These are phyloP conservation scores for Rubia tinctorum DNA, from an alignment of 305 asterid genomes.

Conservation along the genomic window DNA sequence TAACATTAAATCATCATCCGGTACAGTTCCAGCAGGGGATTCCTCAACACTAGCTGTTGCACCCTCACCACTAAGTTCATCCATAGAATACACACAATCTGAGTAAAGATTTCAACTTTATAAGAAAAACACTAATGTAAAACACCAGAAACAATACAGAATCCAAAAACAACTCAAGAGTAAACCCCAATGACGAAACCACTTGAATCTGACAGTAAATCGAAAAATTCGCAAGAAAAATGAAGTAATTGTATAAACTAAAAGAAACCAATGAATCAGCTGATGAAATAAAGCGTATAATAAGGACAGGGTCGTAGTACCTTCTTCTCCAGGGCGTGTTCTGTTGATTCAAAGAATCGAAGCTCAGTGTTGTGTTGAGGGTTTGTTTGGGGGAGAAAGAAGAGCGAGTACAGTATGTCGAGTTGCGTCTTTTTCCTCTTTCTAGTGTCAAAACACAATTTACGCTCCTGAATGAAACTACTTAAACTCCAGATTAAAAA, in stretches of 20 bases:
- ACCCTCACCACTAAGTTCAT: conserved; percentile 52
- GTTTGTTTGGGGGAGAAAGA: conserved; percentile 20
- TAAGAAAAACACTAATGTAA: conserved; percentile 13
- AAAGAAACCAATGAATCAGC: conserved; percentile 17
- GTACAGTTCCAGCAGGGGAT: conserved; percentile 33
- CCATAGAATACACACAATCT: conserved; percentile 55
- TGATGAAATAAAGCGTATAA: conserved; percentile 4
- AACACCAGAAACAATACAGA: not conserved
- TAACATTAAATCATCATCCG: conserved; percentile 68
- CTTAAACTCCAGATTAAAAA: no score
- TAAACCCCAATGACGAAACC: conserved; percentile 32
- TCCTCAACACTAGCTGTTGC: conserved; percentile 35
- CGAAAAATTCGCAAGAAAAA: conserved; percentile 20
- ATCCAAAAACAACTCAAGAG: conserved; percentile 3
- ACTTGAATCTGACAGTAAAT: conserved; percentile 26
- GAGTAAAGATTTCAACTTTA: conserved; percentile 37
- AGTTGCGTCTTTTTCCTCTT: not conserved
- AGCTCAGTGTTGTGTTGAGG: conserved; percentile 40
- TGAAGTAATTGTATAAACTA: not conserved
- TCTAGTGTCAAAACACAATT: not conserved
- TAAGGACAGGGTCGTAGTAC: conserved; percentile 27
- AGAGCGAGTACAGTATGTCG: conserved; percentile 2
- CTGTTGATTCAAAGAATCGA: conserved; percentile 17
- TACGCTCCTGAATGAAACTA: not conserved
- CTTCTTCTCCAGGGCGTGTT: conserved; percentile 43